Evolutionary conservation across 1,139 yeast genomes (phyloP).

Genomic region (Yamadazyma sp.): DNA sequence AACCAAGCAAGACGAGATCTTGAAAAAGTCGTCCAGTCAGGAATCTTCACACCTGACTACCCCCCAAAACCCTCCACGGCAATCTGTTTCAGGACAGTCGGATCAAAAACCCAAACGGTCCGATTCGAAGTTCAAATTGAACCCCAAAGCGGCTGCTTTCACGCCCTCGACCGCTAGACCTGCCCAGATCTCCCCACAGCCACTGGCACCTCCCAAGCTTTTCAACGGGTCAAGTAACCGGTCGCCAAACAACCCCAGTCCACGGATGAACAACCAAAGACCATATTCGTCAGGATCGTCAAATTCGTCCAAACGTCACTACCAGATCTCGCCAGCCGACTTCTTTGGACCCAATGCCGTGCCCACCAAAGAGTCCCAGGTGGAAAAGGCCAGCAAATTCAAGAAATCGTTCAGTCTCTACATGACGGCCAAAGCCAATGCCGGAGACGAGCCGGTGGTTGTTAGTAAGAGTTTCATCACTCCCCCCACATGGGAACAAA

Average conservation of each 20-base stretch:
- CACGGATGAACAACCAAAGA: constrained; percentile 32
- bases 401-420: constrained; percentile 60
- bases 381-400: constrained; percentile 36
- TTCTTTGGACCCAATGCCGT: constrained; percentile 50
- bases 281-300: constrained; percentile 28
- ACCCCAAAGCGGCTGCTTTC: constrained; percentile 70
- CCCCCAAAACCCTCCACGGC: constrained; percentile 1
- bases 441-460: constrained; percentile 28
- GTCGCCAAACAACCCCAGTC: constrained; percentile 35
- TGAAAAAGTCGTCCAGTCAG: constrained; percentile 30
- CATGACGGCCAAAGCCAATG: constrained; percentile 35
- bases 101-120: constrained; percentile 37
- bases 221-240: constrained; percentile 11
- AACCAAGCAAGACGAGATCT: constrained; percentile 60
- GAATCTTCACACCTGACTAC: constrained; percentile 6
- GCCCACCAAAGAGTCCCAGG: constrained; percentile 46
- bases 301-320: constrained; percentile 32
- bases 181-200: constrained; percentile 24
- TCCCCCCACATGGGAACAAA: constrained; percentile 78
- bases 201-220: constrained; percentile 21
- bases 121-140: constrained; percentile 63
- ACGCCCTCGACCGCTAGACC: constrained; percentile 31
- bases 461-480: constrained; percentile 67
- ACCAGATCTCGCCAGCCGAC: constrained; percentile 44
- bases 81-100: no score